phyloP scores from a whole-genome alignment of 768 basidiomycete species.

The Suillus bovinus region DNA sequence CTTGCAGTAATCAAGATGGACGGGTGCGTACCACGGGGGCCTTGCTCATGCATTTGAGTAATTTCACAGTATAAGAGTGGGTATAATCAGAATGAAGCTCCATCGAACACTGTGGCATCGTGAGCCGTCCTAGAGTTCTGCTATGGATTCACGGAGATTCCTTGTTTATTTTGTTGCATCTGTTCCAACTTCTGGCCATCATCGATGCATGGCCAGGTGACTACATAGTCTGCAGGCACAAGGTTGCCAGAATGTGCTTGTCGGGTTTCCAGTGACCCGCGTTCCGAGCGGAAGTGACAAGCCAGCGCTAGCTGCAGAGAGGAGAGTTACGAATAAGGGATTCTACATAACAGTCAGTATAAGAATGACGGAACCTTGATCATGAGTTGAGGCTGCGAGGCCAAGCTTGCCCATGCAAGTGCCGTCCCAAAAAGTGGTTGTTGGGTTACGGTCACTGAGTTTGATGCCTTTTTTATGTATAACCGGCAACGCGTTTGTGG shows the following conservation, averaged over 20 bases:
- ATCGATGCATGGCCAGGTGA: neutral
- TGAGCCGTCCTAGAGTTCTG: neutral
- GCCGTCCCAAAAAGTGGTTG: neutral
- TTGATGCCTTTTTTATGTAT: constrained; percentile 9
- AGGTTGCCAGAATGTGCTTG: neutral
- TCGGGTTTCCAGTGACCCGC: neutral
- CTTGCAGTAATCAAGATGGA: too few relatives aligned
- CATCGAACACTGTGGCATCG: neutral
- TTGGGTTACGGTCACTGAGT: neutral
- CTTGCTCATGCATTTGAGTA: neutral
- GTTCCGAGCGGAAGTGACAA: neutral
- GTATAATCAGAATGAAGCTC: neutral
- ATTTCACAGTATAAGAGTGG: neutral
- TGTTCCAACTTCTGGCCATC: neutral
- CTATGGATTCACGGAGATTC: neutral
- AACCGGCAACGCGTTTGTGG: constrained; percentile 23
- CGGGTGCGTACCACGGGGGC: neutral
- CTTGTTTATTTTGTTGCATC: neutral
- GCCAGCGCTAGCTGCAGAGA: neutral
- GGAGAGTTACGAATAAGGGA: neutral
- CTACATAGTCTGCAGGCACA: neutral
- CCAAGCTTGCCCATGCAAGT: neutral
- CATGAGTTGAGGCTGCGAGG: neutral
- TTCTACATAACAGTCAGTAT: neutral
- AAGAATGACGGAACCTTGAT: neutral